These are phyloP conservation scores for Clathrospora elynae DNA, from an alignment of 2,329 filamentous ascomycete genomes.

Conservation along the genomic window DNA sequence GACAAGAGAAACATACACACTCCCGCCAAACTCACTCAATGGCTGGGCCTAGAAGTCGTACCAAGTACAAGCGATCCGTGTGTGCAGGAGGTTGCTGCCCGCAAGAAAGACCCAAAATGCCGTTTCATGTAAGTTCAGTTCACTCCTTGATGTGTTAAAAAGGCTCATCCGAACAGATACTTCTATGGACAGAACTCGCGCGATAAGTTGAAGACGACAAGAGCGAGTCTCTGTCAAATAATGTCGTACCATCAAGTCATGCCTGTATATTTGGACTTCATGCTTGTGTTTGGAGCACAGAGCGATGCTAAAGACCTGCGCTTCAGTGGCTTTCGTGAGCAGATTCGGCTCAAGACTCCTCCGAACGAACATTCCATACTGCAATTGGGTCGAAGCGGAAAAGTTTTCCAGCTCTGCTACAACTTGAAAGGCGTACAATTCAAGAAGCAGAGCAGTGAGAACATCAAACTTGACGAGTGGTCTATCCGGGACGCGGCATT, in stretches of 20 bases:
- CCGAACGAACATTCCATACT: conserved; percentile 16
- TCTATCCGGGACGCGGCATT: conserved; percentile 48
- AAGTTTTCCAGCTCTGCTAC: conserved; percentile 47
- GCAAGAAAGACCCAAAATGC: conserved; percentile 29
- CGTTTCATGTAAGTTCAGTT: conserved; percentile 28
- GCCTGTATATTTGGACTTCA: conserved; percentile 50
- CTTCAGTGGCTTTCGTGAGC: conserved; percentile 48
- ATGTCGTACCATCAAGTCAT: conserved; percentile 49
- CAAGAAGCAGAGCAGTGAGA: conserved; percentile 13
- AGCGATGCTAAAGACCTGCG: conserved; percentile 37
- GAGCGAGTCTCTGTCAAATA: conserved; percentile 20
- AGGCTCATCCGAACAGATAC: conserved; percentile 18
- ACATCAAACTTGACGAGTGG: conserved; percentile 33
- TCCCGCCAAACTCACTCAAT: conserved; percentile 12
- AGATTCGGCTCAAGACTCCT: conserved; percentile 31
- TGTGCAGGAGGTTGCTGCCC: conserved; percentile 1
- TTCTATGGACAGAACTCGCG: conserved; percentile 22
- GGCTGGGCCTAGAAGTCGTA: conserved; percentile 11
- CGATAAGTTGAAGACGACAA: conserved; percentile 24
- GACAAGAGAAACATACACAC: conserved; percentile 19
- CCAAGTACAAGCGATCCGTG: conserved; percentile 1
- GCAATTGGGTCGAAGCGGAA: conserved; percentile 42
- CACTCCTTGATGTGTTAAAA: background rate
- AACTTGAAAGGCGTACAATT: conserved; percentile 40
- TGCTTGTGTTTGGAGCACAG: conserved; percentile 47